Evolutionary conservation across 192 early-diverging fungal species (phyloP).

Genomic region (Backusella sp.): DNA sequence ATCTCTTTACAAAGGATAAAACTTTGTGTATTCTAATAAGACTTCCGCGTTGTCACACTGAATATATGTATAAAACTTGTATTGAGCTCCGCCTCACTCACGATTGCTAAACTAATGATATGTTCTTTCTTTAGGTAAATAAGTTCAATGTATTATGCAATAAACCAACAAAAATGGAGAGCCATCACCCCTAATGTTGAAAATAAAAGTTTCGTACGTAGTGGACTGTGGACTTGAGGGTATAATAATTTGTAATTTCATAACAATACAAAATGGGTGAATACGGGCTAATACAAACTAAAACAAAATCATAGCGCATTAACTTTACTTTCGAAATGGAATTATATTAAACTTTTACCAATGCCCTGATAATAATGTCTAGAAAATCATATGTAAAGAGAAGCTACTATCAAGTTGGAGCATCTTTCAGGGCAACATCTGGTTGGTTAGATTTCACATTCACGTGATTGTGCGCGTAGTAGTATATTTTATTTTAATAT

Average conservation of each 20-base stretch:
- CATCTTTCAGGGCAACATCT: too few species aligned
- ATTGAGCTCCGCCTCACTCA: not conserved
- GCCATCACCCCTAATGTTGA: not conserved
- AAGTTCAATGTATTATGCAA: not conserved
- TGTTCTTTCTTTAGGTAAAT: not conserved
- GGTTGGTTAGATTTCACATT: too few species aligned
- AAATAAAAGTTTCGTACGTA: not conserved
- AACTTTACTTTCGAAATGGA: too few species aligned
- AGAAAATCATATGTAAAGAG: too few species aligned
- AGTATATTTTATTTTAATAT: rapidly evolving
- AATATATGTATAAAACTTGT: not conserved
- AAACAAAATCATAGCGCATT: too few species aligned
- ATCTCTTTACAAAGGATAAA: not conserved
- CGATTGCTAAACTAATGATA: not conserved
- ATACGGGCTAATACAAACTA: too few species aligned
- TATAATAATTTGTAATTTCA: not conserved
- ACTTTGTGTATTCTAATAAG: not conserved
- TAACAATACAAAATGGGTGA: not conserved
- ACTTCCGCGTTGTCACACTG: not conserved
- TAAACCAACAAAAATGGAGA: not conserved
- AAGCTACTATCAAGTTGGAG: too few species aligned
- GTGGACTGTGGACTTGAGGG: not conserved
- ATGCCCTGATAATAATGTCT: too few species aligned
- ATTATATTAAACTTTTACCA: too few species aligned
- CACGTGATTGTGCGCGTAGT: too few species aligned